Base-by-base conservation (phyloP, 352 stramenopile species). In the Phytopythium boreale region DNA sequence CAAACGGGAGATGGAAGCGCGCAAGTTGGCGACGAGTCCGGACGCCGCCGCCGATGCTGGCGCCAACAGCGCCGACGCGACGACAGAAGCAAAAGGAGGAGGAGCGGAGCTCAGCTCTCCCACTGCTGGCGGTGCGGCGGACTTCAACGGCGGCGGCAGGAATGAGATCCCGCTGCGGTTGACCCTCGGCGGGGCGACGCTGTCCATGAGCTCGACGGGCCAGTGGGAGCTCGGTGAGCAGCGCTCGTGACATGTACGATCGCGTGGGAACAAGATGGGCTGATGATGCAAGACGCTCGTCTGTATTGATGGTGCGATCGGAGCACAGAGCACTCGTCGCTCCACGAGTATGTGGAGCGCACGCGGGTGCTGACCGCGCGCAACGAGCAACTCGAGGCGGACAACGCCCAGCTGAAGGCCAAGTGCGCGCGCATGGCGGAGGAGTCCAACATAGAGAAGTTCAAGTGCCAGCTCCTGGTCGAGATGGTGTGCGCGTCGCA, bases 391-490 rank as follows among this genome's bases (percentile, higher is more conserved):
- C 66, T 96, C 0, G 79, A 92, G 51, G 68, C 62, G 11, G 87
- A 93, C 61, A 92, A 93, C 61, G 60, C 66, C 1, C 66, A 82
- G 50, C 72, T 96, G 31, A 68, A 69, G 39, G 82, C 92, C 27
- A 81, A 77, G 24, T 88, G 74, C 36, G 37, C 63, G 9, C 84
- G 87, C 19, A 72, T 94, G 62, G 82, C 71, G 3, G 84, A 94
- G 50, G 87, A 94, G 51, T 88, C 77, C 47, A 93, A 93, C 63
- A 92, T 96, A 81, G 84, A 92, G 51, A 93, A 93, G 59, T 96
- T 96, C 64, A 96, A 92, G 65, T 92, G 85, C 59, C 84, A 94
- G 60, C 69, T 96, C 34, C 81, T 96, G 57, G 74, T 96, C 10
- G 87, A 96, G 61, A 96, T 96, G 87, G 85, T 90, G 63, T 57